Evolutionary conservation across 495 filamentous ascomycete species (phyloP).

Genomic region (Xylaria curta): DNA sequence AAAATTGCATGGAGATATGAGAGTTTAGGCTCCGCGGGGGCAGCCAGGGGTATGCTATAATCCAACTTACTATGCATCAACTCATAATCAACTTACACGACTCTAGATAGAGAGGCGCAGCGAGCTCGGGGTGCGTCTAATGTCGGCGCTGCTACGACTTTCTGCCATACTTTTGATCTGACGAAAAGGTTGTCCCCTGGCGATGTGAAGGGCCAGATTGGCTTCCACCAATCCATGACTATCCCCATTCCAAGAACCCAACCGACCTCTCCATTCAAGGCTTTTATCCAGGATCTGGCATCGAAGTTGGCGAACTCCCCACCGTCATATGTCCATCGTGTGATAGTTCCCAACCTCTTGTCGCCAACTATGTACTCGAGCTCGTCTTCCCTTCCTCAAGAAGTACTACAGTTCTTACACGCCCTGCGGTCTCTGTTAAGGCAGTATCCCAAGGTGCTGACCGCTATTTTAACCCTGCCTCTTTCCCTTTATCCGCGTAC

Average conservation of each 20-base stretch:
- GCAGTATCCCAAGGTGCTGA: conserved; percentile 67
- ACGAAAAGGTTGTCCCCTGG: conserved; percentile 76
- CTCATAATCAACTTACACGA: conserved; percentile 13
- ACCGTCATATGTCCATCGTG: conserved; percentile 72
- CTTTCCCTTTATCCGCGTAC: conserved; percentile 80
- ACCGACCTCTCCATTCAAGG: conserved; percentile 63
- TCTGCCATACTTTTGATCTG: conserved; percentile 91
- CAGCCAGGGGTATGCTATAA: conserved; percentile 56
- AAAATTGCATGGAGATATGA: conserved; percentile 99
- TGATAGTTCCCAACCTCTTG: conserved; percentile 83
- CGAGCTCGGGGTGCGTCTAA: conserved; percentile 26
- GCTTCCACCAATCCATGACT: conserved; percentile 52
- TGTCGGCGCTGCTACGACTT: conserved; percentile 47
- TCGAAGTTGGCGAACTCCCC: conserved; percentile 63
- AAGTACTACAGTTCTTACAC: conserved; percentile 85
- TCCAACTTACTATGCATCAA: background rate
- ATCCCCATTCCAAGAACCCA: conserved; percentile 31
- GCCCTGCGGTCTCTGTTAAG: conserved; percentile 76
- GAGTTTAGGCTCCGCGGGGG: conserved; percentile 68
- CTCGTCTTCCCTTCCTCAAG: conserved; percentile 66
- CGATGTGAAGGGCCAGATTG: conserved; percentile 52
- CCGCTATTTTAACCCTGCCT: conserved; percentile 78
- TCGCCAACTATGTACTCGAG: conserved; percentile 82
- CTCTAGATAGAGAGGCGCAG: conserved; percentile 35
- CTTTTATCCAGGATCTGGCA: conserved; percentile 67